These are phyloP conservation scores for Naganishia kalamii DNA, from an alignment of 768 basidiomycete genomes.

Conservation along the genomic window DNA sequence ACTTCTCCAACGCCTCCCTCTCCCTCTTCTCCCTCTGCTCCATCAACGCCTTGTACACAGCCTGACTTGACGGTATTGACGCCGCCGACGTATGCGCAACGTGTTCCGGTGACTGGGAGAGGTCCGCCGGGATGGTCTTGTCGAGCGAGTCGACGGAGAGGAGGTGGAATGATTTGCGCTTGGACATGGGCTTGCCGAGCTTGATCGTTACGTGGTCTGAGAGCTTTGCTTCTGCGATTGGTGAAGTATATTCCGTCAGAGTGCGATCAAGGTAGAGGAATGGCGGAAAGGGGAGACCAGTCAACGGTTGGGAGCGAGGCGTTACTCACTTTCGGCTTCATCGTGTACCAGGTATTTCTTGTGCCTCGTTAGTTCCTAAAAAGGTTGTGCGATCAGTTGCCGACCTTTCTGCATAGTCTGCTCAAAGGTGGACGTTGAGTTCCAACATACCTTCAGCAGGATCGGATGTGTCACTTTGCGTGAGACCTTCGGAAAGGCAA, in stretches of 20 bases:
- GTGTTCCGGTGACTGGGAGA: constrained; percentile 11
- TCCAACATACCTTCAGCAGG: constrained; percentile 28
- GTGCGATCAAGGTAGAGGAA: not conserved
- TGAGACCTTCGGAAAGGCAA: constrained; percentile 24
- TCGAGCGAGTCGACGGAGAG: constrained; percentile 20
- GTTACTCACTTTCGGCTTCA: constrained; percentile 34
- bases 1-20: constrained; percentile 12
- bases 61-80: constrained; percentile 10
- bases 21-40: constrained; percentile 16
- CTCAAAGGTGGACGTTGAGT: too few species aligned
- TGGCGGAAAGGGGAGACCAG: not conserved
- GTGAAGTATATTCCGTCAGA: not conserved
- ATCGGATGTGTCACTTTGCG: constrained; percentile 40
- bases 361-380: constrained; percentile 27
- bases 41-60: constrained; percentile 16
- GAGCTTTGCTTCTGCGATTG: constrained; percentile 27
- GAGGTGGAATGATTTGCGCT: constrained; percentile 35
- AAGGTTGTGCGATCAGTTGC: not conserved
- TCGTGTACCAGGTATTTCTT: constrained; percentile 42
- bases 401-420: not conserved
- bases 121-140: constrained; percentile 6
- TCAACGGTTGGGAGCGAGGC: too few species aligned
- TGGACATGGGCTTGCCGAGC: constrained; percentile 36
- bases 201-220: constrained; percentile 39
- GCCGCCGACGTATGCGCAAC: constrained; percentile 6